These are phyloP conservation scores for Persicaria maculosa DNA, from an alignment of 148 eudicot genomes.

Conservation along the genomic window DNA sequence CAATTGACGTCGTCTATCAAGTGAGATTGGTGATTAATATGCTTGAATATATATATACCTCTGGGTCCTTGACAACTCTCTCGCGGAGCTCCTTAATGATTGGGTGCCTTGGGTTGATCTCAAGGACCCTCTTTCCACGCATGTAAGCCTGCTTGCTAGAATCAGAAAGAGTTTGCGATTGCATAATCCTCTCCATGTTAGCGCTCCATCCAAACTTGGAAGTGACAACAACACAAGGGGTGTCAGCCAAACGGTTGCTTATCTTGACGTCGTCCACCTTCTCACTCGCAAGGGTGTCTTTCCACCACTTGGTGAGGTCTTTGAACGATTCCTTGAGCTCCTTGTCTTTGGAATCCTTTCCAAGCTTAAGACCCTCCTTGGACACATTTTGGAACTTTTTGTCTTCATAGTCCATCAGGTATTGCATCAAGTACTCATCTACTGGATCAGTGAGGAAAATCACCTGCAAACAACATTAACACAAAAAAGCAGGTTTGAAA, in stretches of 20 bases:
- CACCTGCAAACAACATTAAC: conserved; percentile 39
- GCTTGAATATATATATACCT: conserved; percentile 38
- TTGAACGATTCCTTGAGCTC: conserved; percentile 90
- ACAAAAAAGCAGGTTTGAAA: background rate
- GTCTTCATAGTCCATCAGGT: conserved; percentile 97
- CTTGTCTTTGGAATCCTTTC: conserved; percentile 78
- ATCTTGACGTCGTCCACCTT: conserved; percentile 93
- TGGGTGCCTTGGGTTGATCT: conserved; percentile 96
- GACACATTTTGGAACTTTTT: conserved; percentile 97
- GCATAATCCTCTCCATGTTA: conserved; percentile 97
- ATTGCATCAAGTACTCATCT: conserved; percentile 98
- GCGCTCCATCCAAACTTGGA: conserved; percentile 98
- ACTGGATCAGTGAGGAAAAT: conserved; percentile 96
- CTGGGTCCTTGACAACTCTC: conserved; percentile 68
- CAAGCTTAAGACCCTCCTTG: conserved; percentile 87
- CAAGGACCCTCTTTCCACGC: conserved; percentile 96
- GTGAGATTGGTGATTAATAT: background rate
- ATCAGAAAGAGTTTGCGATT: conserved; percentile 84
- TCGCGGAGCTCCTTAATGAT: conserved; percentile 89
- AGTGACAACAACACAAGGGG: conserved; percentile 96
- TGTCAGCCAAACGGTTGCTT: conserved; percentile 94
- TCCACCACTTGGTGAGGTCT: conserved; percentile 99
- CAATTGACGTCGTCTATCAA: background rate
- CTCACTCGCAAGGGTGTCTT: conserved; percentile 64
- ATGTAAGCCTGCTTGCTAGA: conserved; percentile 90